Evolutionary conservation across 176 grass and related monocot species (phyloP).

Genomic region (Pharus latifolius): DNA sequence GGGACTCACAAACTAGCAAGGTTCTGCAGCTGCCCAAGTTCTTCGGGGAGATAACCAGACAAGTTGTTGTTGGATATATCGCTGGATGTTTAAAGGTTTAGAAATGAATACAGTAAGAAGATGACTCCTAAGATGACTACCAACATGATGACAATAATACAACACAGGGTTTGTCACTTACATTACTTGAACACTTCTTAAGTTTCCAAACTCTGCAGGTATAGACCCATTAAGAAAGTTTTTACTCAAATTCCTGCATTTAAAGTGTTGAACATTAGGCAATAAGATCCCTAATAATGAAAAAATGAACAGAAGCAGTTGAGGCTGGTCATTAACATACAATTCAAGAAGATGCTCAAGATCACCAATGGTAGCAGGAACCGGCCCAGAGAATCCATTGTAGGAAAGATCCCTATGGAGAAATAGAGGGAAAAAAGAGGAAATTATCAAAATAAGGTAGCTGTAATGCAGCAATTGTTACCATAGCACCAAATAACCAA

Average conservation of each 20-base stretch:
- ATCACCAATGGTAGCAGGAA: slow-evolving; percentile 82
- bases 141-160: neutral
- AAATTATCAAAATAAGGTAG: neutral
- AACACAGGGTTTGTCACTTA: slow-evolving; percentile 32
- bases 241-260: slow-evolving; percentile 76
- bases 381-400: slow-evolving; percentile 71
- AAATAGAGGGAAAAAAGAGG: slow-evolving; percentile 15
- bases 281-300: neutral
- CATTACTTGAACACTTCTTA: slow-evolving; percentile 93
- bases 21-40: slow-evolving; percentile 87
- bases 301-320: neutral
- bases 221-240: slow-evolving; percentile 65
- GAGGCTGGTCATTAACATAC: slow-evolving; percentile 35
- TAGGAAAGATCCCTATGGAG: slow-evolving; percentile 77
- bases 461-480: neutral
- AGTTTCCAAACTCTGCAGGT: slow-evolving; percentile 88
- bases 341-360: slow-evolving; percentile 96
- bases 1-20: slow-evolving; percentile 76
- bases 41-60: slow-evolving; percentile 67
- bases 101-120: neutral
- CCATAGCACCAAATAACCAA: neutral
- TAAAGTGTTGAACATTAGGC: neutral
- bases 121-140: neutral
- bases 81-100: slow-evolving; percentile 28
- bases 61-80: slow-evolving; percentile 82